Conservation (phyloP, 2,329 filamentous ascomycete genomes). For the Stagonosporopsis tanaceti region DNA sequence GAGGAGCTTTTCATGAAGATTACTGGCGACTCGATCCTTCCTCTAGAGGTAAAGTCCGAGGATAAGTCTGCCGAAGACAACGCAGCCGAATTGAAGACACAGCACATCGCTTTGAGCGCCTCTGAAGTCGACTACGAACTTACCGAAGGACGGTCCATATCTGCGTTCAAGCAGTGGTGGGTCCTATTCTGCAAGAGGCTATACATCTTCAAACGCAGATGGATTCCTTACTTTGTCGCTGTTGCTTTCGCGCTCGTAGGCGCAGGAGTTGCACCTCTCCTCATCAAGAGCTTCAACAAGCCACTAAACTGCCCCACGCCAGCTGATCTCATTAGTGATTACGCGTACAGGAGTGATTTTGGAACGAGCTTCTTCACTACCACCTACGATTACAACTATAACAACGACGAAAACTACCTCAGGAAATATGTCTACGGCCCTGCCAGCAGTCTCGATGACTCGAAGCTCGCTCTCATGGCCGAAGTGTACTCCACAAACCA, state of each 20-base stretch:
- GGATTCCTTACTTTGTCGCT: constrained; percentile 75
- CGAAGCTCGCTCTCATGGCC: constrained; percentile 25
- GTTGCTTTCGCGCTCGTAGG: constrained; percentile 79
- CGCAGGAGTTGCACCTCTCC: constrained; percentile 77
- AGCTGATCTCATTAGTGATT: constrained; percentile 30
- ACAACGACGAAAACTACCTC: not conserved
- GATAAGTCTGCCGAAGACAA: constrained; percentile 39
- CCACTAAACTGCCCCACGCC: constrained; percentile 49
- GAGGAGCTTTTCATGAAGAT: constrained; percentile 89
- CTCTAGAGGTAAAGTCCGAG: constrained; percentile 30
- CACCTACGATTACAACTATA: not conserved
- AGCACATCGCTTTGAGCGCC: not conserved
- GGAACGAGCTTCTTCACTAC: not conserved
- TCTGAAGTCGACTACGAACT: constrained; percentile 50
- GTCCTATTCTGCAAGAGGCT: constrained; percentile 79
- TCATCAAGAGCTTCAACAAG: constrained; percentile 66
- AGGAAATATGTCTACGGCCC: constrained; percentile 28
- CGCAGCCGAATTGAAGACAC: constrained; percentile 15
- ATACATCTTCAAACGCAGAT: constrained; percentile 77
- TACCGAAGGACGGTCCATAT: constrained; percentile 71
- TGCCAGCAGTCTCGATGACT: constrained; percentile 21
- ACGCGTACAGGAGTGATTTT: constrained; percentile 24
- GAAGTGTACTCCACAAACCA: constrained; percentile 40
- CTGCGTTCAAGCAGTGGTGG: constrained; percentile 71
- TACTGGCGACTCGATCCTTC: constrained; percentile 67